phyloP scores from a whole-genome alignment of 2,329 filamentous ascomycete genomes.

The Trichoderma polysporum region DNA sequence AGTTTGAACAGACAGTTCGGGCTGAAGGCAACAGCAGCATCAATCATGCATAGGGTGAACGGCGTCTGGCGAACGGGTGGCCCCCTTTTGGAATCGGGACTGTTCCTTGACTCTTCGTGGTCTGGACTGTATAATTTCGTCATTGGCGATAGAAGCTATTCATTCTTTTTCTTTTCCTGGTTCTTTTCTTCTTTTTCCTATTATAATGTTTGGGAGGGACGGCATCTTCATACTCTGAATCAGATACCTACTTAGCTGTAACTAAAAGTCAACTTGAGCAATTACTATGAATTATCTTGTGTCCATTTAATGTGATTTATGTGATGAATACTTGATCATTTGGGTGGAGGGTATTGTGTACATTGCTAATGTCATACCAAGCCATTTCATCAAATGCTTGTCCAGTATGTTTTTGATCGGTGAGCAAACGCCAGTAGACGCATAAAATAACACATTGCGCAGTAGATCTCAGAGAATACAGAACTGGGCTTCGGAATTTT shows the following conservation, averaged over 20 bases:
- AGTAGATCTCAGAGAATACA: background rate
- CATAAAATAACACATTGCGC: background rate
- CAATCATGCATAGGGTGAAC: constrained; percentile 7
- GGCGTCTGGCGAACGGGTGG: constrained; percentile 15
- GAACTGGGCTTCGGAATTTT: background rate
- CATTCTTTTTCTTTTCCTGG: background rate
- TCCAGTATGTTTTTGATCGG: background rate
- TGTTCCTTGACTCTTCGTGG: background rate
- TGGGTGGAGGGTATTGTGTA: background rate
- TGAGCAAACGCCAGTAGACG: background rate
- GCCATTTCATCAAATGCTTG: background rate
- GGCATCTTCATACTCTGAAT: background rate
- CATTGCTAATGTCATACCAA: background rate
- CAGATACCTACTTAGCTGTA: constrained; percentile 5
- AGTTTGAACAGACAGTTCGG: background rate
- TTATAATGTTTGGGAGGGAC: background rate
- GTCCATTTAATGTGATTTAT: background rate
- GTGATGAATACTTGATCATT: background rate
- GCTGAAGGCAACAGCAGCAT: constrained; percentile 5
- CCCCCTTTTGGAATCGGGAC: background rate
- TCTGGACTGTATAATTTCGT: background rate
- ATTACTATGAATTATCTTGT: background rate
- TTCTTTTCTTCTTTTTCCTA: background rate
- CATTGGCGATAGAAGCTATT: background rate
- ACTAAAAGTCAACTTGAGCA: background rate